Evolutionary conservation across 345 rosid genomes (phyloP), one percentile per base, ranked within the genome.

Genomic region (Tarenaya hassleriana): DNA sequence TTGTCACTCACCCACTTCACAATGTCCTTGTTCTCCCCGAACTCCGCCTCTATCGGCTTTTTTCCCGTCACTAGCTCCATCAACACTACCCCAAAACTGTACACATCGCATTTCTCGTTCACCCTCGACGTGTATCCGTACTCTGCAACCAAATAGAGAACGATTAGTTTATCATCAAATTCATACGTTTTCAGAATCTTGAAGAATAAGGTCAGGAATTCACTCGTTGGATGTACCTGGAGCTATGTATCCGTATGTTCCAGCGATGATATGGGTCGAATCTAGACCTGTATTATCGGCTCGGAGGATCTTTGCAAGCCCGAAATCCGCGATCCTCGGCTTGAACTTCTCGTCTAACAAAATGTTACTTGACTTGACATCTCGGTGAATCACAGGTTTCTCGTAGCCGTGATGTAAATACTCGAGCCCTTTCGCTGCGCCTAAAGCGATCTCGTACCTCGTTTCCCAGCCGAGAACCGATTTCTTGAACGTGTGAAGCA

Each of bases 281-380:
- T 84, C 95, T 61, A 68, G 71, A 31, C 72, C 68, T 1, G 70
- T 69, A 41, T 64, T 46, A 17, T 62, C 61, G 16, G 67, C 62
- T 29, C 79, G 90, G 67, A 82, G 80, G 60, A 88, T 84, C 80
- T 83, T 92, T 19, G 98, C 94, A 8, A 88, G 94, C 19, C 98
- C 98, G 1, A 92, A 92, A 79, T 92, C 95, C 0, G 96, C 98
- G 53, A 92, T 92, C 50, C 86, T 71, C 24, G 98, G 95, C 80
- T 86, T 86, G 52, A 81, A 70, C 34, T 78, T 66, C 75, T 86
- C 94, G 52, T 90, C 95, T 55, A 83, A 58, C 62, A 86, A 69
- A 41, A 85, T 89, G 70, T 89, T 89, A 59, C 97, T 83, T 0
- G 95, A 89, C 63, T 83, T 86, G 42, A 86, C 94, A 51, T 86